Evolutionary conservation across 225 moss, liverwort and hornwort species (phyloP), one percentile per base, ranked within the genome.

Genomic region (Pseudisothecium myosuroides): DNA sequence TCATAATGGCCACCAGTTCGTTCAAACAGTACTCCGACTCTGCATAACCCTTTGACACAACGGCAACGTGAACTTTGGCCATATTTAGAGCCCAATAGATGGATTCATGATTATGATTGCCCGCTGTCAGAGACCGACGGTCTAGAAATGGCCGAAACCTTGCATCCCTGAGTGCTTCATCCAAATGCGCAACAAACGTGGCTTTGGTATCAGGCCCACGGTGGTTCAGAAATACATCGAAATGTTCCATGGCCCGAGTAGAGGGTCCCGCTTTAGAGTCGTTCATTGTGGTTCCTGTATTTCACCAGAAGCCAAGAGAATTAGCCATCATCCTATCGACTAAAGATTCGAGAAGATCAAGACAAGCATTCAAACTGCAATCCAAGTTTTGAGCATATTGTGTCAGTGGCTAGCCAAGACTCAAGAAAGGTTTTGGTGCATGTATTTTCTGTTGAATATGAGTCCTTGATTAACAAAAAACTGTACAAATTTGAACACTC

Each of bases 101-200:
- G n/a, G 7, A 68, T 39, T n/a, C 12, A 4, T 68, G 6, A 68
- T 4, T 13, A 0, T 1, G 7, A 68, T 4, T 12, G n/a, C 68
- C 68, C 22, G 1, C 13, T 23, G 0, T 2, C n/a, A 68, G 0
- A n/a, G n/a, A 12, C 4, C 1, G 1, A 68, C 12, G 22, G 68
- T 68, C 68, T 6, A 68, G 7, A 68, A 68, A 68, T 23, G 68
- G 68, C 22, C 12, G 68, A 68, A n/a, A 68, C 23, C 22, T 7
- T 68, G 0, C 23, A 13, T 2, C 6, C 23, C 1, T 12, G 23
- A n/a, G 68, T 23, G n/a, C 68, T 4, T 23, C 1, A 7, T n/a
- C 12, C 39, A 68, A 68, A 68, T 68, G 68, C 12, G 23, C 12
- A n/a, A 68, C 4, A 3, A 68, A 68, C 1, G 12, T n/a, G 68